Evolutionary conservation across 441 rosid species (phyloP).

Genomic region (Syzygium syzygioides): DNA sequence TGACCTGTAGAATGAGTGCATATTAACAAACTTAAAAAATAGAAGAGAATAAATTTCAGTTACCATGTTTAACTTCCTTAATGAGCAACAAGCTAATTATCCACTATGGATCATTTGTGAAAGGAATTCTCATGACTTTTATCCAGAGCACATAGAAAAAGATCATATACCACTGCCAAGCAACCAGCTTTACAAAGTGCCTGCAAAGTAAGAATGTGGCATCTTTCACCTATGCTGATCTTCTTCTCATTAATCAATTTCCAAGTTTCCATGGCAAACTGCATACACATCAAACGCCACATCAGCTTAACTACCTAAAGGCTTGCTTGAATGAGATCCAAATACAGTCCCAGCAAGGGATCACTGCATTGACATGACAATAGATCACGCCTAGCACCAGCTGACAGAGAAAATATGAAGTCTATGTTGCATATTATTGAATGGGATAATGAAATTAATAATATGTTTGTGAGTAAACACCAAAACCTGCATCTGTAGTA

Average conservation of each 20-base stretch:
- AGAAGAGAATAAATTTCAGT: background rate
- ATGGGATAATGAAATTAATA: background rate
- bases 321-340: background rate
- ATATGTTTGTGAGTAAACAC: background rate
- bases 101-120: background rate
- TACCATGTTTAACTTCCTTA: background rate
- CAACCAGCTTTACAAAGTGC: slow-evolving; percentile 82
- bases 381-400: background rate
- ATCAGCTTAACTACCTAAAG: background rate
- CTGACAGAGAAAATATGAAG: background rate
- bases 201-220: slow-evolving; percentile 48
- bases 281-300: slow-evolving; percentile 5
- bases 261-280: slow-evolving; percentile 96
- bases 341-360: background rate
- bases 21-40: background rate
- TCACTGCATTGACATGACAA: background rate
- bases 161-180: slow-evolving; percentile 67
- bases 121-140: background rate
- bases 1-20: background rate
- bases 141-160: background rate
- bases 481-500: background rate
- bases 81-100: background rate
- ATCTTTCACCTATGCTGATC: slow-evolving; percentile 33
- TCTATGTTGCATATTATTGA: background rate
- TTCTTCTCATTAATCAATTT: slow-evolving; percentile 54